A percentile compares a stretch with the other conserved stretches of the same genome.
phyloP scores from a whole-genome alignment of 106 monocot species.

The Dendrobium chrysotoxum region DNA sequence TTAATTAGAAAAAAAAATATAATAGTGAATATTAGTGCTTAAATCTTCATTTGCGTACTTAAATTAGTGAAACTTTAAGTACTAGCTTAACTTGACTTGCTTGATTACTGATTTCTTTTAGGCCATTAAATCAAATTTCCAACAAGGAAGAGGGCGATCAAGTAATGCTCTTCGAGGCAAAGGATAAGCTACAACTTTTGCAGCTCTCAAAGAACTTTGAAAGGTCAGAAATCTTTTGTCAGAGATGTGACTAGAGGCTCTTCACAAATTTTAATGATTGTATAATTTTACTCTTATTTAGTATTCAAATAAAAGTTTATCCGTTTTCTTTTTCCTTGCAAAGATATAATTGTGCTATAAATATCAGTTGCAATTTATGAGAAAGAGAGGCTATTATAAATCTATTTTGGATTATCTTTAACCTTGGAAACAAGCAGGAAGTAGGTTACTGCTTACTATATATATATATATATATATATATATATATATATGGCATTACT shows the following conservation, averaged over 20 bases:
- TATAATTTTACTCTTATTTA: background rate
- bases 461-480: too few relatives aligned
- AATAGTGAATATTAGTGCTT: too few relatives aligned
- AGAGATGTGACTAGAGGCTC: slow-evolving; percentile 34
- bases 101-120: slow-evolving; percentile 2
- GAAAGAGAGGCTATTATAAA: too few relatives aligned
- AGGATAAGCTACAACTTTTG: slow-evolving; percentile 60
- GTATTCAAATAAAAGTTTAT: background rate
- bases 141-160: slow-evolving; percentile 50
- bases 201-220: slow-evolving; percentile 83
- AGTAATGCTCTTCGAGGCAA: slow-evolving; percentile 52
- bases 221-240: slow-evolving; percentile 75
- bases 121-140: slow-evolving; percentile 73
- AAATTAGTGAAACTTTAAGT: background rate
- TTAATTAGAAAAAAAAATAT: too few relatives aligned
- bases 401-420: too few relatives aligned
- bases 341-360: too few relatives aligned
- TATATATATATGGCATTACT: too few relatives aligned
- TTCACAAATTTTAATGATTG: background rate
- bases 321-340: background rate
- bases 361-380: too few relatives aligned
- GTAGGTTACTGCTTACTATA: too few relatives aligned
- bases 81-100: background rate
- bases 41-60: too few relatives aligned
- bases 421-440: too few relatives aligned